Conservation (phyloP, 345 rosid genomes). For the Noccaea bulbosa region DNA sequence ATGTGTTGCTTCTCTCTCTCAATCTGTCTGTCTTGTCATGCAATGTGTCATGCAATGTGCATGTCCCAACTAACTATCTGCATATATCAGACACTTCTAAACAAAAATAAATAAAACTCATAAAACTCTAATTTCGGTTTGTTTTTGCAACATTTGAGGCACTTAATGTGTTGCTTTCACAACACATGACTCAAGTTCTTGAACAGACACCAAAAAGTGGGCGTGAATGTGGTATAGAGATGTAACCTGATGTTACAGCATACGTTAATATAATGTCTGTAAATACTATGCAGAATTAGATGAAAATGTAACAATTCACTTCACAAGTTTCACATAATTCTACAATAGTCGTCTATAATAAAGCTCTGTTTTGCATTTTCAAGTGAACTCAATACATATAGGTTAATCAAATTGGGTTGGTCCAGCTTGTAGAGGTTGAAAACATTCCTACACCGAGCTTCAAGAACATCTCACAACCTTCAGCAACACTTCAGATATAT, state of each 20-base stretch:
- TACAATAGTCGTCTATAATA: no score
- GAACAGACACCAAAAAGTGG: slow-evolving; percentile 5
- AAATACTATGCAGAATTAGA: slow-evolving; percentile 1
- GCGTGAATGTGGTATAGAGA: slow-evolving; percentile 1
- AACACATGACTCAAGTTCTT: slow-evolving; percentile 37
- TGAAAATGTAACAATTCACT: not conserved
- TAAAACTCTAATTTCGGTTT: not conserved
- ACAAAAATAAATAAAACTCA: not conserved
- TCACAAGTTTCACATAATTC: not conserved
- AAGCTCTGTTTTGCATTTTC: slow-evolving; percentile 5
- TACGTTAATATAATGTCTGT: slow-evolving; percentile 1
- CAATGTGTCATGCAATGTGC: slow-evolving; percentile 35
- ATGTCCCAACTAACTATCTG: slow-evolving; percentile 38
- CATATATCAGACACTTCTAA: slow-evolving; percentile 11
- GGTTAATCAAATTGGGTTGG: not conserved
- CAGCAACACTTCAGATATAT: not conserved
- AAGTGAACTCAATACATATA: not conserved
- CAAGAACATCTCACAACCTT: slow-evolving; percentile 9
- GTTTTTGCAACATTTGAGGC: slow-evolving; percentile 21
- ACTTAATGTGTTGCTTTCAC: slow-evolving; percentile 21
- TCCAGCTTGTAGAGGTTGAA: not conserved
- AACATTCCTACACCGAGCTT: not conserved
- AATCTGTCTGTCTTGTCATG: slow-evolving; percentile 41
- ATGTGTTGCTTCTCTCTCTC: slow-evolving; percentile 46
- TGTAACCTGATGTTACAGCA: slow-evolving; percentile 12